These are phyloP conservation scores for Coniochaeta ligniaria DNA, from an alignment of 2,329 filamentous ascomycete genomes.

Conservation along the genomic window DNA sequence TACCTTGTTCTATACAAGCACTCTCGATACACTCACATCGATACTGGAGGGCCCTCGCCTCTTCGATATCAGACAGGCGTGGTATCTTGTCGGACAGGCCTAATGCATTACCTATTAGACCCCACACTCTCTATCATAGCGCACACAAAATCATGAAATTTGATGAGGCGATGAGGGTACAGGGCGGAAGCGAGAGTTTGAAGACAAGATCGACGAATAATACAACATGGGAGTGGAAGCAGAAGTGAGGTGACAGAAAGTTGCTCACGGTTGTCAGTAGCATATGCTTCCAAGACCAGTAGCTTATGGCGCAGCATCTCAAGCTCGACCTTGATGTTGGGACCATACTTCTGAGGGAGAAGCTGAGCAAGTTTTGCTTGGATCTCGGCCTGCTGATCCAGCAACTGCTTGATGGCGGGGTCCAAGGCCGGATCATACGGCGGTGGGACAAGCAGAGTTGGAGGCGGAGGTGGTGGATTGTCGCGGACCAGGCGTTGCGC, in stretches of 20 bases:
- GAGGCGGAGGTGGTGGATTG: slow-evolving; percentile 5
- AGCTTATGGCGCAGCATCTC: slow-evolving; percentile 50
- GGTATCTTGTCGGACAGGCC: slow-evolving; percentile 32
- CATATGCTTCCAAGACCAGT: slow-evolving; percentile 39
- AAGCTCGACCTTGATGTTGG: slow-evolving; percentile 41
- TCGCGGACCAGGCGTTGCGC: slow-evolving; percentile 4
- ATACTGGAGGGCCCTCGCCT: slow-evolving; percentile 49
- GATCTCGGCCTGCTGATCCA: slow-evolving; percentile 46
- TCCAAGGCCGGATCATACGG: slow-evolving; percentile 32
- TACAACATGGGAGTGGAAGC: neutral
- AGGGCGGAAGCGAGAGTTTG: neutral
- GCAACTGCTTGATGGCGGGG: slow-evolving; percentile 35
- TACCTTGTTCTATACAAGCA: slow-evolving; percentile 42
- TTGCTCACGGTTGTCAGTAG: slow-evolving; percentile 41
- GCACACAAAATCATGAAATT: slow-evolving; percentile 10
- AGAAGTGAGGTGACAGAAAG: neutral
- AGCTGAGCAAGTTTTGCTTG: slow-evolving; percentile 41
- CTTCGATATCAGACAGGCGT: slow-evolving; percentile 46
- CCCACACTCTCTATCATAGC: neutral
- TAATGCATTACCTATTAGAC: slow-evolving; percentile 13
- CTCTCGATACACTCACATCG: slow-evolving; percentile 51
- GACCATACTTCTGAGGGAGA: slow-evolving; percentile 38
- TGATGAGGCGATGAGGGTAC: neutral
- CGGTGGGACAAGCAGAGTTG: slow-evolving; percentile 16
- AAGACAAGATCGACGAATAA: neutral